Conservation (phyloP, 768 basidiomycete genomes). For the Zangia roseola region DNA sequence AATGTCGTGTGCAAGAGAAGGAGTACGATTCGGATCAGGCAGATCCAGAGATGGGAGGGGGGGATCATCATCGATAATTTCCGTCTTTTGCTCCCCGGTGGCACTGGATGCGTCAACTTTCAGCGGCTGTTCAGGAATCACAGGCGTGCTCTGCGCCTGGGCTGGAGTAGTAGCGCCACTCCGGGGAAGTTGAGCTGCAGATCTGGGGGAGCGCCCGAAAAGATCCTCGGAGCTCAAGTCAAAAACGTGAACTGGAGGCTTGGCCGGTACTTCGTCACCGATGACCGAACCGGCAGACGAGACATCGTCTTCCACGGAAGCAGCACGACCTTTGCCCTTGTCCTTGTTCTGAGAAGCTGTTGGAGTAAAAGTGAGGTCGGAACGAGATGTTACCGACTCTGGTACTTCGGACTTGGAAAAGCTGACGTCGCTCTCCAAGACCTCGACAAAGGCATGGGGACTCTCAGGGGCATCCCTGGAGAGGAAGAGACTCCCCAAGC, state of each 20-base stretch:
- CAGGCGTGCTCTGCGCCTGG: constrained; percentile 42
- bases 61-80: constrained; percentile 39
- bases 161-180: constrained; percentile 30
- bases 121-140: constrained; percentile 27
- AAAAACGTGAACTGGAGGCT: constrained; percentile 62
- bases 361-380: constrained; percentile 19
- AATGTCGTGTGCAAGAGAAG: constrained; percentile 63
- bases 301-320: constrained; percentile 32
- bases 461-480: constrained; percentile 35
- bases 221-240: constrained; percentile 35
- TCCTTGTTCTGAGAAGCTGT: constrained; percentile 40
- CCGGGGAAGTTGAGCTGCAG: constrained; percentile 13
- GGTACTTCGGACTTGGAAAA: constrained; percentile 30
- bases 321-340: constrained; percentile 41
- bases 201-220: constrained; percentile 20
- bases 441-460: constrained; percentile 67
- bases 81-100: constrained; percentile 11
- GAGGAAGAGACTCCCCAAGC: constrained; percentile 41
- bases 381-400: constrained; percentile 32
- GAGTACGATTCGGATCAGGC: constrained; percentile 24
- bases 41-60: constrained; percentile 48
- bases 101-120: constrained; percentile 8
- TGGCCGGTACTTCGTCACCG: constrained; percentile 43
- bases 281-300: constrained; percentile 44
- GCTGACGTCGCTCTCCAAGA: constrained; percentile 43